phyloP scores from a whole-genome alignment of 139 green algal species.

The Chlamydomonas schloesseri region DNA sequence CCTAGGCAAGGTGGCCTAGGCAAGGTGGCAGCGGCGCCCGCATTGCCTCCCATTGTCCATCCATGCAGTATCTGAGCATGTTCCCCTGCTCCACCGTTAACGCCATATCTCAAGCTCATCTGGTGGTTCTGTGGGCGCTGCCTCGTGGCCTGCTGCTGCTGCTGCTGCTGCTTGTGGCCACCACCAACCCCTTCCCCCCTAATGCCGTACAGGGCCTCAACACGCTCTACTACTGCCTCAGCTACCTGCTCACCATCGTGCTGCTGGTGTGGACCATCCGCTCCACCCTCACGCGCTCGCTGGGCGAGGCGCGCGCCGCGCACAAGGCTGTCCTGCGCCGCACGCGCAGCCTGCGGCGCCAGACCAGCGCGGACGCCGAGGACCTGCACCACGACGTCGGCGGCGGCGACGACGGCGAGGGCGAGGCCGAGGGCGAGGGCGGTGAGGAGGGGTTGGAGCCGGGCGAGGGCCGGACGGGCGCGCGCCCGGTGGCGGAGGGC shows the following conservation, averaged over 20 bases:
- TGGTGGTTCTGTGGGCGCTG: too few relatives aligned
- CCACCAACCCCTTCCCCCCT: too few relatives aligned
- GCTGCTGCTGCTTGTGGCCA: too few relatives aligned
- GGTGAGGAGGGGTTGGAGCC: too few relatives aligned
- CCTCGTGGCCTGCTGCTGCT: too few relatives aligned
- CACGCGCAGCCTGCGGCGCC: background rate
- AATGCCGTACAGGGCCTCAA: slow-evolving; percentile 13
- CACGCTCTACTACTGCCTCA: slow-evolving; percentile 21
- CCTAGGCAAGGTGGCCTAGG: too few relatives aligned
- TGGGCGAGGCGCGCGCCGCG: background rate
- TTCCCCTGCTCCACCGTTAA: too few relatives aligned
- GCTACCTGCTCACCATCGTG: slow-evolving; percentile 13
- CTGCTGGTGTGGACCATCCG: slow-evolving; percentile 20
- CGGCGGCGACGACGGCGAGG: background rate
- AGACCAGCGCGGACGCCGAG: too few relatives aligned
- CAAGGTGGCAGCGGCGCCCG: too few relatives aligned
- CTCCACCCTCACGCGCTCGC: background rate
- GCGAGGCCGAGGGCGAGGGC: background rate
- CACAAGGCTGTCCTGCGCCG: background rate
- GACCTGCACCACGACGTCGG: background rate
- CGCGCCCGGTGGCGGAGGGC: background rate
- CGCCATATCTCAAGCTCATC: too few relatives aligned
- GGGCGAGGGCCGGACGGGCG: background rate
- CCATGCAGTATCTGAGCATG: too few relatives aligned
- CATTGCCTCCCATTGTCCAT: too few relatives aligned